Conservation (phyloP, 352 stramenopile genomes). For the Globisporangium spiculum region DNA sequence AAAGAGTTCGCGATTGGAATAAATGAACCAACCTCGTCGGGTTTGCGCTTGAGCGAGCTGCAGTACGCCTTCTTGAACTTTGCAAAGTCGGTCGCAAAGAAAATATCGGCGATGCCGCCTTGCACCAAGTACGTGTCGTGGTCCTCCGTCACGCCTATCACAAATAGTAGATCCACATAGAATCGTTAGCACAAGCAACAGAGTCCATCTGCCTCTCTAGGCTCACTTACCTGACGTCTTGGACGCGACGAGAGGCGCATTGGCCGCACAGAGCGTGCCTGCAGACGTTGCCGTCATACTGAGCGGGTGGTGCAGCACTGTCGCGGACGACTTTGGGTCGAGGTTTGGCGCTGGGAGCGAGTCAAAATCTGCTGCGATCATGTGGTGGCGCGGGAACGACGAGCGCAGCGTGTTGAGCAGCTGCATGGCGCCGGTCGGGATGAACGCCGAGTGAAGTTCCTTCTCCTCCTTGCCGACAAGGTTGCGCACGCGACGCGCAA, state of each 20-base stretch:
- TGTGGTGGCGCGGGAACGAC: constrained; percentile 81
- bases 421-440: constrained; percentile 86
- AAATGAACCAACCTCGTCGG: constrained; percentile 28
- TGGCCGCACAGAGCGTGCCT: constrained; percentile 70
- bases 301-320: constrained; percentile 56
- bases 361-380: constrained; percentile 90
- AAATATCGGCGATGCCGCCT: constrained; percentile 87
- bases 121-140: constrained; percentile 88
- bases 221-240: constrained; percentile 51
- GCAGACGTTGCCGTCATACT: constrained; percentile 65
- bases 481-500: constrained; percentile 51
- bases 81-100: constrained; percentile 89
- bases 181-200: background rate
- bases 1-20: background rate
- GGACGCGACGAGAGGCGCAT: constrained; percentile 86
- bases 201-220: background rate
- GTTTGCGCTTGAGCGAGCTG: constrained; percentile 44
- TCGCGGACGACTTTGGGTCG: constrained; percentile 40
- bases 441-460: constrained; percentile 70
- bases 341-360: constrained; percentile 73
- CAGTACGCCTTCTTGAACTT: constrained; percentile 83
- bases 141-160: constrained; percentile 64
- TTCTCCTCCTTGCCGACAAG: constrained; percentile 50
- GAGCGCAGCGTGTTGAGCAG: constrained; percentile 76
- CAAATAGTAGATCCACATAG: background rate